A percentile compares a stretch with the other conserved stretches of the same genome.
Conservation (phyloP, 2,329 filamentous ascomycete genomes). For the Trichoderma polysporum region DNA sequence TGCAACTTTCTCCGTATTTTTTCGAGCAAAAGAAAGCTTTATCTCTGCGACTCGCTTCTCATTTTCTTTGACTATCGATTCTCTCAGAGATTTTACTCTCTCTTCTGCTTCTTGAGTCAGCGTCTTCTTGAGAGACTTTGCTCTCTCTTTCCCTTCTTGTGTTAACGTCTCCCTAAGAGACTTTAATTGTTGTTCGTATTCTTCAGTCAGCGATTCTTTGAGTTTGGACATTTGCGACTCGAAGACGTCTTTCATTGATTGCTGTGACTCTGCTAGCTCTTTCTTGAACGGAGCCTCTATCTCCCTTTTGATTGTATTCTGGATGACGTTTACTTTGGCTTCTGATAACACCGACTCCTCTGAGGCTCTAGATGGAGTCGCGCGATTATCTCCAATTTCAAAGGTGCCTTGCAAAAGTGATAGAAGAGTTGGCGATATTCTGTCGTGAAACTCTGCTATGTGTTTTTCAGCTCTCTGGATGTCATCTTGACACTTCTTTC, state of each 20-base stretch:
- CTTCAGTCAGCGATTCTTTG: background rate
- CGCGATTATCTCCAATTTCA: background rate
- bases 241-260: background rate
- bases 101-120: background rate
- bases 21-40: background rate
- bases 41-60: background rate
- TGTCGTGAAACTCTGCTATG: conserved; percentile 20
- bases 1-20: background rate
- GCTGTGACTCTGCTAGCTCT: background rate
- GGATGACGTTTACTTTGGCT: background rate
- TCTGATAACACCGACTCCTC: background rate
- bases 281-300: background rate
- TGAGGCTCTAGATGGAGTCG: background rate
- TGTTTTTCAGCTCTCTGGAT: conserved; percentile 17
- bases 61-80: background rate
- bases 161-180: background rate
- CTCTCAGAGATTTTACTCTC: background rate
- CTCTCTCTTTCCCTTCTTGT: background rate
- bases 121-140: background rate
- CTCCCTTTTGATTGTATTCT: background rate
- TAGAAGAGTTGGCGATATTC: background rate
- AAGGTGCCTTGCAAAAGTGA: background rate
- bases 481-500: conserved; percentile 20
- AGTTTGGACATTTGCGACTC: background rate
- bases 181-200: background rate